Base-by-base conservation (phyloP, 75 land plant species). In the Picea sitchensis region DNA sequence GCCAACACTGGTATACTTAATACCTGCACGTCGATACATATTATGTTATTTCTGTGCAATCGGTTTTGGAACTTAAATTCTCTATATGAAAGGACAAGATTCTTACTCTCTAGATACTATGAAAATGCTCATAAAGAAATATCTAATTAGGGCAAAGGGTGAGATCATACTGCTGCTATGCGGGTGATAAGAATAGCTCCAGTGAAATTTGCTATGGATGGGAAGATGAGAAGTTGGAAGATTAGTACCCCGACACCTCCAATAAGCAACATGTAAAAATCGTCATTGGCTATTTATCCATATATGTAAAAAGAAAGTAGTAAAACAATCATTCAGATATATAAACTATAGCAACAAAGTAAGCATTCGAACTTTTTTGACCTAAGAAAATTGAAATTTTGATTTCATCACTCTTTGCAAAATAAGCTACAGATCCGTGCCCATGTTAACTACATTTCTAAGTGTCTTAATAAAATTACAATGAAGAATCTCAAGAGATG, bases 141-240 rank as follows among this genome's bases (percentile, higher is more conserved):
- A 56, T 41, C 56, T 59, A 14, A 54, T 34, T 44, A 59, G 65
- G 8, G 6, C 21, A 31, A 41, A 32, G 38, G 58, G 57, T 21
- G 20, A 65, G 20, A 5, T 38, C 73, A 54, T 86, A 88, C 89
- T 51, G 80, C 78, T 65, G 85, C 44, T 54, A 75, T 44, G n/a
- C 79, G 87, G 21, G 82, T 80, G 14, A 82, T 32, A 18, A 62
- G 64, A 38, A 85, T 77, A 41, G 88, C 75, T 79, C 89, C 89
- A 17, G 80, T 30, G 14, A 15, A 47, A 44, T 82, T 85, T 23
- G 84, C 76, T 51, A 88, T 20, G 21, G 73, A 54, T 32, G 88
- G 79, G 61, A 82, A 88, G 21, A 80, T 31, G 14, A 78, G 11
- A 23, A 87, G 84, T 75, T 87, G 89, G 77, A 84, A 85, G 14